A percentile compares a stretch with the other conserved stretches of the same genome.
phyloP scores from a whole-genome alignment of 805 yeast species.

The Cyberlindnera xishuangbannaensis region DNA sequence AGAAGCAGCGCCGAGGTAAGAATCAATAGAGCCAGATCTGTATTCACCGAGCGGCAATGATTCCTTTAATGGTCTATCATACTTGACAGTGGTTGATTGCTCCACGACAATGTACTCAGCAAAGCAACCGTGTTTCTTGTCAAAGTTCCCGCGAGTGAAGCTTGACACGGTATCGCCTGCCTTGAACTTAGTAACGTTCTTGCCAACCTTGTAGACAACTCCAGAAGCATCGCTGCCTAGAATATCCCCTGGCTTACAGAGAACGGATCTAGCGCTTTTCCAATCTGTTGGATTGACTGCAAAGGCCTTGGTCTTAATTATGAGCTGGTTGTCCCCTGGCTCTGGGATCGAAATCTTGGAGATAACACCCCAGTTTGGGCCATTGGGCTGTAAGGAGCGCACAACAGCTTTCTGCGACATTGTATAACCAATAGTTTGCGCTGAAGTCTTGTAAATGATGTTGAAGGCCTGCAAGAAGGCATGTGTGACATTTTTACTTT shows the following conservation, averaged over 20 bases:
- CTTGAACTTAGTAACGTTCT: conserved; percentile 32
- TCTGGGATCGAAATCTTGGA: conserved; percentile 15
- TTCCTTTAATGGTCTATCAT: conserved; percentile 10
- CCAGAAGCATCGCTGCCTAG: conserved; percentile 61
- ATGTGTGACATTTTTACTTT: too few relatives aligned
- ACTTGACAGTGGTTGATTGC: conserved; percentile 28
- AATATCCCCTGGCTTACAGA: conserved; percentile 42
- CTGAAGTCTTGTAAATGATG: too few relatives aligned
- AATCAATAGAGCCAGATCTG: conserved; percentile 34
- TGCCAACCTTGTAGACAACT: conserved; percentile 46
- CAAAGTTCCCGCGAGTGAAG: conserved; percentile 49
- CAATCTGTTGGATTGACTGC: conserved; percentile 71
- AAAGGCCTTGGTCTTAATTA: conserved; percentile 46
- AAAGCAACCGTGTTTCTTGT: conserved; percentile 49
- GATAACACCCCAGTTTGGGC: conserved; percentile 8
- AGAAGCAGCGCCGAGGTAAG: conserved; percentile 63
- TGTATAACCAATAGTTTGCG: too few relatives aligned
- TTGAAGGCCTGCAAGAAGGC: too few relatives aligned
- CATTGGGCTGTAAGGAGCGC: conserved; percentile 13
- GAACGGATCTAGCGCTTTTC: conserved; percentile 43
- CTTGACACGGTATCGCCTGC: conserved; percentile 58
- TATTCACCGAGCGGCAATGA: conserved; percentile 23
- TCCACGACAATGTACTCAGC: conserved; percentile 52
- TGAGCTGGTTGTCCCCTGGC: conserved; percentile 27
- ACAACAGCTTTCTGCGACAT: conserved; percentile 15